phyloP scores from a whole-genome alignment of 2,329 filamentous ascomycete genomes.

The Colletotrichum salicis region DNA sequence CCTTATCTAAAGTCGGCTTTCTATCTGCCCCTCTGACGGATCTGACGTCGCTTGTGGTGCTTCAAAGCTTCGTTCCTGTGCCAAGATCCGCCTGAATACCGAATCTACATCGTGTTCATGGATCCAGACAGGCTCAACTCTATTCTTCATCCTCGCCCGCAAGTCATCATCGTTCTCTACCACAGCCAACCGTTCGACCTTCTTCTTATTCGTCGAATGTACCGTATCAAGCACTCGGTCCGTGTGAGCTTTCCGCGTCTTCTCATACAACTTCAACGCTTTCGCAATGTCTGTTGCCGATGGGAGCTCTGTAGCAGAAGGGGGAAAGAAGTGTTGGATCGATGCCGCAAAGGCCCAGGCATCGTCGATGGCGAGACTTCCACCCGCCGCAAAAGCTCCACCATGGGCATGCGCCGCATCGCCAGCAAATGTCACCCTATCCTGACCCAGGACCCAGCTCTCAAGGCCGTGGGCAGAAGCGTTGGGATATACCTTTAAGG shows the following conservation, averaged over 20 bases:
- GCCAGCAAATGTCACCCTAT: conserved; percentile 49
- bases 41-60: background rate
- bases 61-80: background rate
- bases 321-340: conserved; percentile 48
- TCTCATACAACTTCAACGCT: conserved; percentile 53
- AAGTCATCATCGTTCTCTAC: conserved; percentile 51
- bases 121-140: conserved; percentile 54
- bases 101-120: conserved; percentile 58
- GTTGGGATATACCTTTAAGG: conserved; percentile 52
- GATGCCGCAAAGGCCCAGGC: conserved; percentile 54
- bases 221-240: conserved; percentile 49
- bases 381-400: conserved; percentile 53
- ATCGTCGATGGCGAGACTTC: conserved; percentile 52
- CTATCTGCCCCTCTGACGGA: conserved; percentile 1
- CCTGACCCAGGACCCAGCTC: conserved; percentile 52
- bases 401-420: conserved; percentile 55
- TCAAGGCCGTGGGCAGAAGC: conserved; percentile 51
- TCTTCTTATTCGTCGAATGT: conserved; percentile 43
- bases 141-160: conserved; percentile 45
- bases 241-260: conserved; percentile 54
- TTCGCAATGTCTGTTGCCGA: conserved; percentile 38
- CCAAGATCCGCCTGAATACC: conserved; percentile 42
- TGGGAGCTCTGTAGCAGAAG: background rate
- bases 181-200: conserved; percentile 38
- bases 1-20: conserved; percentile 16